Percentiles rank a stretch among this genome's conserved stretches.
Evolutionary conservation across 345 rosid genomes (phyloP).

Genomic region (Eucalyptus virginea): DNA sequence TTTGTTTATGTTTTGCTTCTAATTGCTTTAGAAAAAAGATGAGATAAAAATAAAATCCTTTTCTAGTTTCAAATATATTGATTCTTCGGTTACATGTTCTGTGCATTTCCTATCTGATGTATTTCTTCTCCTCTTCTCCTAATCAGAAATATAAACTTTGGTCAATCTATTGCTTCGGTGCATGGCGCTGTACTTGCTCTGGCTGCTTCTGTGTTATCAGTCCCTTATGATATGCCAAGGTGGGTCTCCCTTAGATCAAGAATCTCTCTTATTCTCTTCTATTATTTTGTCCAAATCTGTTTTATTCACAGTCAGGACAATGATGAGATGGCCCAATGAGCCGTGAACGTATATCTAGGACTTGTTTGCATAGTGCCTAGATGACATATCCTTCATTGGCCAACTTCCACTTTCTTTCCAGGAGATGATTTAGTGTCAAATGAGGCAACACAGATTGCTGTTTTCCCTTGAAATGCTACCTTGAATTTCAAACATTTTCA

Average conservation of each 20-base stretch:
- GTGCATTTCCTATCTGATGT: not conserved
- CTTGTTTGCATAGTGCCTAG: not conserved
- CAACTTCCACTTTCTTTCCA: not conserved
- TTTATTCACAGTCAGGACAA: not conserved
- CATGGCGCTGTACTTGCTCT: slow-evolving; percentile 97
- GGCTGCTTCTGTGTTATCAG: slow-evolving; percentile 91
- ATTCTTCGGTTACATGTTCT: not conserved
- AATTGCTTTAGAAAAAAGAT: not conserved
- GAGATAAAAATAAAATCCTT: not conserved
- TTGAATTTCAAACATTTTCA: not conserved
- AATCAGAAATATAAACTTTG: slow-evolving; percentile 38
- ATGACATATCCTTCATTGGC: not conserved
- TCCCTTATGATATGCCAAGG: slow-evolving; percentile 99
- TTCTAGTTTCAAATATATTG: not conserved
- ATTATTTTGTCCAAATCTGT: not conserved
- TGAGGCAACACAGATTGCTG: not conserved
- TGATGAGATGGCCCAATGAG: not conserved
- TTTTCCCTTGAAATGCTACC: not conserved
- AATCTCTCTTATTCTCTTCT: not conserved
- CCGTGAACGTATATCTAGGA: not conserved
- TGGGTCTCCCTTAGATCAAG: slow-evolving; percentile 5
- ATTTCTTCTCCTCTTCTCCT: not conserved
- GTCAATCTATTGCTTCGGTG: slow-evolving; percentile 41
- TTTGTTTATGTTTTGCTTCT: not conserved
- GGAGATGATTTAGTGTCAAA: not conserved